phyloP scores from a whole-genome alignment of 2,329 filamentous ascomycete genomes.

The Xylaria digitata region DNA sequence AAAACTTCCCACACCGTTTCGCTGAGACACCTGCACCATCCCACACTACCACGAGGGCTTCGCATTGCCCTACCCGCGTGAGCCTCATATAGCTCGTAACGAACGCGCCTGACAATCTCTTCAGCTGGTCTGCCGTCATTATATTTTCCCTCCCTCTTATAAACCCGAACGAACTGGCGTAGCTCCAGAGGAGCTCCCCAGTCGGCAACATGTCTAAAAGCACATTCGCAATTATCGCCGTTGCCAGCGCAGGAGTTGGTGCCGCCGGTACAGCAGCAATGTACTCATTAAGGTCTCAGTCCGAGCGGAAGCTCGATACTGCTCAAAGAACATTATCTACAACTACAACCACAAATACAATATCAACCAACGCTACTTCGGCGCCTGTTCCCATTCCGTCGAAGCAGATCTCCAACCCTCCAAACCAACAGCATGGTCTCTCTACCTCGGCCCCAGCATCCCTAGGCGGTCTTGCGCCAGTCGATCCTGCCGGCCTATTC shows the following conservation, averaged over 20 bases:
- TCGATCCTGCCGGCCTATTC: constrained; percentile 81
- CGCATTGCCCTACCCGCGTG: constrained; percentile 43
- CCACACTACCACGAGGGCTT: constrained; percentile 47
- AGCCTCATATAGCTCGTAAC: constrained; percentile 45
- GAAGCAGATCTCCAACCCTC: constrained; percentile 63
- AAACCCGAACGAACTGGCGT: constrained; percentile 36
- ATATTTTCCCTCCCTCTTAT: constrained; percentile 33
- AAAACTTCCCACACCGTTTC: constrained; percentile 28
- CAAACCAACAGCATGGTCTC: constrained; percentile 45
- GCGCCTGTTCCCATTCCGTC: constrained; percentile 63
- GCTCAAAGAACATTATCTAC: constrained; percentile 55
- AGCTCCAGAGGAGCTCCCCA: constrained; percentile 38
- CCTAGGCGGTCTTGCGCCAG: constrained; percentile 56
- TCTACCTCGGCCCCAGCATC: constrained; percentile 51
- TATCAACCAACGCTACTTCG: constrained; percentile 51
- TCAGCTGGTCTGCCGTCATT: constrained; percentile 34
- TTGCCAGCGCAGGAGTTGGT: constrained; percentile 79
- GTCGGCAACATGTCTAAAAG: constrained; percentile 76
- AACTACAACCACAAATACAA: constrained; percentile 48
- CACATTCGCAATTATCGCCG: constrained; percentile 79
- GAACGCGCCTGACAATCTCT: constrained; percentile 43
- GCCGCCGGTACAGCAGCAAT: constrained; percentile 78
- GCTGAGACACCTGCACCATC: constrained; percentile 42
- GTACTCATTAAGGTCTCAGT: constrained; percentile 65
- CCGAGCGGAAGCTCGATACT: constrained; percentile 52